Evolutionary conservation across 371 early-diverging fungal genomes (phyloP), one percentile per base, ranked within the genome.

Genomic region (Mucor mucedo): DNA sequence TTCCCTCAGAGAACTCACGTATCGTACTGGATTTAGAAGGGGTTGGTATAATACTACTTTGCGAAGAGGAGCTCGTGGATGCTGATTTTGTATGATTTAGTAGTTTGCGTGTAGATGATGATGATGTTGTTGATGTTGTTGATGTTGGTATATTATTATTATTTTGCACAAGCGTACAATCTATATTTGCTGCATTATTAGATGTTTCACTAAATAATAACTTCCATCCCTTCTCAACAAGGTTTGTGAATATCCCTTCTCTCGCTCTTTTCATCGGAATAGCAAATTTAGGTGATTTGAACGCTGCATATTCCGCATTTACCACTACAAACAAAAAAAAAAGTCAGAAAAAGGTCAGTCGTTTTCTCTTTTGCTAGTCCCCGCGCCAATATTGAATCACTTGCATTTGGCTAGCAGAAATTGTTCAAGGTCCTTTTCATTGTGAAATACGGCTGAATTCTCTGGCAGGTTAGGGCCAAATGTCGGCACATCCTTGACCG

Each of bases 281-380:
- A 10, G 81, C 65, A 58, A 88, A 75, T 58, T 85, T 83, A 4
- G 92, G 91, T 42, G 93, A 88, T 66, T 89, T 89, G 66, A 87
- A 85, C 2, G 92, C 90, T 11, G 93, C 90, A 65, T 91, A 88
- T 65, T 92, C 92, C 21, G 89, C 93, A 70, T 92, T 93, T 33
- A 93, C 82, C 73, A 83, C 83, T 83, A 30, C 4, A 13, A 9
- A 28, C 7, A 14, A 59, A 21, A 48, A 30, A 30, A 35, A 48
- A 55, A 30, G n/a, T 49, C 1, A 5, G 44, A 44, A 21, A 47
- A 21, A 21, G 28, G 27, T 55, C 38, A 41, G 27, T 39, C 21
- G 21, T 21, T 21, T 21, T 21, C 21, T 21, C 21, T 21, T 21
- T 21, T 21, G 21, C 21, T 21, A 21, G 21, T 21, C 21, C 21